A percentile compares a stretch with the other conserved stretches of the same genome.
These are phyloP conservation scores for Dioscorea dumetorum DNA, from an alignment of 106 monocot genomes.

Conservation along the genomic window DNA sequence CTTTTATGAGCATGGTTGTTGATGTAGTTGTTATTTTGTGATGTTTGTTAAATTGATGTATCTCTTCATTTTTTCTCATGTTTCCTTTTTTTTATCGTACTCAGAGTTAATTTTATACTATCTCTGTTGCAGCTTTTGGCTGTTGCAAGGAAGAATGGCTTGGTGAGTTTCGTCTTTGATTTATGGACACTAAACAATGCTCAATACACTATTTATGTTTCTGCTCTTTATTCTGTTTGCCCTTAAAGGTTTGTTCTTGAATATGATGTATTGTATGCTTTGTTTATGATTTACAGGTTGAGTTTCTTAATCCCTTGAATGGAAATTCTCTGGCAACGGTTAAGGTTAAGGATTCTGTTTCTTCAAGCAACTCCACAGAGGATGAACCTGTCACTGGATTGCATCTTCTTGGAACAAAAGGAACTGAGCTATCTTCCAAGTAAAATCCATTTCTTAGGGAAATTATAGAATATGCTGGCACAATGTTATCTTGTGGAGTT, in stretches of 20 bases:
- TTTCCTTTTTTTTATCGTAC: background rate
- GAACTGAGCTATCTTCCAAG: constrained; percentile 31
- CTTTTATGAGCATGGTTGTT: too few relatives aligned
- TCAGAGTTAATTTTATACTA: background rate
- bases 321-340: constrained; percentile 46
- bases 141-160: constrained; percentile 70
- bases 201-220: background rate
- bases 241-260: background rate
- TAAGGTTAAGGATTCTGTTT: constrained; percentile 21
- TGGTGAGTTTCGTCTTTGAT: constrained; percentile 32
- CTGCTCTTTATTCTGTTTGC: background rate
- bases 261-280: background rate
- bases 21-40: too few relatives aligned
- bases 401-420: constrained; percentile 53
- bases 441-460: constrained; percentile 4
- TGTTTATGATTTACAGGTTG: constrained; percentile 38
- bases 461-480: too few relatives aligned
- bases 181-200: background rate
- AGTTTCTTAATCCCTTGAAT: constrained; percentile 72
- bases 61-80: too few relatives aligned
- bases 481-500: too few relatives aligned
- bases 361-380: constrained; percentile 5
- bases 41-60: too few relatives aligned
- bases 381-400: constrained; percentile 54
- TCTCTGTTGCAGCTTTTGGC: constrained; percentile 53